phyloP scores from a whole-genome alignment of 495 filamentous ascomycete species.

The Talaromyces liani region DNA sequence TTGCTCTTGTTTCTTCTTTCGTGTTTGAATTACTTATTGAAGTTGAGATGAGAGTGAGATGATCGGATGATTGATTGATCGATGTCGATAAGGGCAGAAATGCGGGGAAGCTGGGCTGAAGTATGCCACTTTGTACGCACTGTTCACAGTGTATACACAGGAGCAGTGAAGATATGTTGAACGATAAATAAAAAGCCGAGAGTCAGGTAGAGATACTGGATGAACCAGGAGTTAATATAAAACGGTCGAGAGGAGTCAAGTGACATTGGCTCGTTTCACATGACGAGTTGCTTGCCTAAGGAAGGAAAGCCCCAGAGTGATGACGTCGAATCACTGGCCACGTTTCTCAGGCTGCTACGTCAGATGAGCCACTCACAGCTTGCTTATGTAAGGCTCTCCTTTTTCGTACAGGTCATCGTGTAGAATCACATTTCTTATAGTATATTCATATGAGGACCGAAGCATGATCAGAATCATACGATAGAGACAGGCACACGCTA shows the following conservation, averaged over 20 bases:
- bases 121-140: neutral
- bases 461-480: neutral
- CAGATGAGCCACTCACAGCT: neutral
- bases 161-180: neutral
- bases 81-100: neutral
- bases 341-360: neutral
- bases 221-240: neutral
- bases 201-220: neutral
- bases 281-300: conserved; percentile 1
- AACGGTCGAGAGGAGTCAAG: neutral
- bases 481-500: neutral
- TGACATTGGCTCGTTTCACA: conserved; percentile 3
- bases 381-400: neutral
- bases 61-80: neutral
- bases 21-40: neutral
- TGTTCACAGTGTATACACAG: neutral
- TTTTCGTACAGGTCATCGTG: neutral
- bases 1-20: neutral
- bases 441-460: neutral
- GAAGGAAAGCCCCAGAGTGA: neutral
- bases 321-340: neutral
- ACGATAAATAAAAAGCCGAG: too few species aligned
- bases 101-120: conserved; percentile 3
- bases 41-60: neutral
- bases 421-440: neutral